Evolutionary conservation across 371 early-diverging fungal genomes (phyloP), one percentile per base, ranked within the genome.

Genomic region (Zopfochytrium polystomum): DNA sequence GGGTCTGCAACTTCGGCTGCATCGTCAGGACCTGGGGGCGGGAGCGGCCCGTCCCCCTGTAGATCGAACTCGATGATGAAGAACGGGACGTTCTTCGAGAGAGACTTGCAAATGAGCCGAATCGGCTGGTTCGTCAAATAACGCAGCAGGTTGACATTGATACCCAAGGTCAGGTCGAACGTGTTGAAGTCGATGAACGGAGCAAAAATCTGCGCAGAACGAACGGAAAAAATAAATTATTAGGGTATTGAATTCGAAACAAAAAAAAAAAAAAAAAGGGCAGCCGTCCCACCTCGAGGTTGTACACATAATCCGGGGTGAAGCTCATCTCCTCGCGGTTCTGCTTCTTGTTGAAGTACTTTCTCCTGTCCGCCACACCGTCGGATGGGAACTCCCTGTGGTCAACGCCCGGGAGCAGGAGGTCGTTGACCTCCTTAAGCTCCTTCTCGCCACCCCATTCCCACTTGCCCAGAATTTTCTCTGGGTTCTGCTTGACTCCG

Each of bases 171-270:
- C 56, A 87, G 76, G 65, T 85, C 84, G 59, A 86, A 85, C 33
- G 86, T 86, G 76, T 87, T 88, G 62, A 88, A 78, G 67, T 88
- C 82, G 64, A 88, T 84, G 67, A 85, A 85, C 0, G 87, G 87
- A 50, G 84, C 81, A 74, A 79, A 85, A 61, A 86, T 86, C 75
- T 74, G 63, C 1, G 15, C 22, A 25, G 27, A 38, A 54, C 49
- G 57, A 31, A 51, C 2, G 58, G 50, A 5, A 25, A 29, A 22
- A 44, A 52, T 25, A 55, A 42, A 23, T 44, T 11, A 55, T 34
- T 38, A 22, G 56, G 38, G 20, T 50, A 31, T 57, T 27, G 43
- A 49, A 47, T 26, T 18, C 44, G 46, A 58, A 44, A 32, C 43
- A 62, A 22, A 47, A 46, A 58, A 15, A 58, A 18, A 34, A 58